Conservation (phyloP, 495 filamentous ascomycete species). For the Aspergillus ostianus region DNA sequence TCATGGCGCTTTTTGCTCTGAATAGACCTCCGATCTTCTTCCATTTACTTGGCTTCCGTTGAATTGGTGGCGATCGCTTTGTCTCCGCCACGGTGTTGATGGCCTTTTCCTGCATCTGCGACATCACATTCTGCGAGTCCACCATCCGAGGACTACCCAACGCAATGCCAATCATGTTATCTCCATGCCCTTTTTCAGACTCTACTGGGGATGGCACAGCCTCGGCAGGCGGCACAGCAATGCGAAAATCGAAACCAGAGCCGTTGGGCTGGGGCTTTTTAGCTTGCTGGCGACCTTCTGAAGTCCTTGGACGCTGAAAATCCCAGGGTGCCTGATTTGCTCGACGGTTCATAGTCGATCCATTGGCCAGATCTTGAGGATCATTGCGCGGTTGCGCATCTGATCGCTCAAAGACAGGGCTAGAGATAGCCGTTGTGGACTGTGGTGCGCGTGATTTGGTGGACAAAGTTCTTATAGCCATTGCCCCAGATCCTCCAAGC, state of each 20-base stretch:
- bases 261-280: slow-evolving; percentile 16
- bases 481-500: slow-evolving; percentile 9
- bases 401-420: slow-evolving; percentile 34
- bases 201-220: slow-evolving; percentile 15
- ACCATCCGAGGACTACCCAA: slow-evolving; percentile 52
- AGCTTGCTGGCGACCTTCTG: slow-evolving; percentile 20
- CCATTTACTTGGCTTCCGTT: slow-evolving; percentile 55
- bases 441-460: slow-evolving; percentile 30
- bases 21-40: slow-evolving; percentile 55
- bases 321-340: slow-evolving; percentile 18
- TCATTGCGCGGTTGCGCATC: slow-evolving; percentile 38
- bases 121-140: slow-evolving; percentile 17
- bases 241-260: slow-evolving; percentile 38
- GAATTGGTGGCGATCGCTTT: slow-evolving; percentile 20
- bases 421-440: slow-evolving; percentile 29
- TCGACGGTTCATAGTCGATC: slow-evolving; percentile 10
- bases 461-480: slow-evolving; percentile 31
- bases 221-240: slow-evolving; percentile 34
- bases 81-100: slow-evolving; percentile 11
- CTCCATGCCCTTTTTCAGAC: slow-evolving; percentile 22
- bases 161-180: slow-evolving; percentile 51
- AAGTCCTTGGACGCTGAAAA: slow-evolving; percentile 25
- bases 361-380: slow-evolving; percentile 19
- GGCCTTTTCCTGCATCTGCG: slow-evolving; percentile 25
- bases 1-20: slow-evolving; percentile 41